Evolutionary conservation across 371 early-diverging fungal genomes (phyloP).

Genomic region (Homolaphlyctis polyrhiza): DNA sequence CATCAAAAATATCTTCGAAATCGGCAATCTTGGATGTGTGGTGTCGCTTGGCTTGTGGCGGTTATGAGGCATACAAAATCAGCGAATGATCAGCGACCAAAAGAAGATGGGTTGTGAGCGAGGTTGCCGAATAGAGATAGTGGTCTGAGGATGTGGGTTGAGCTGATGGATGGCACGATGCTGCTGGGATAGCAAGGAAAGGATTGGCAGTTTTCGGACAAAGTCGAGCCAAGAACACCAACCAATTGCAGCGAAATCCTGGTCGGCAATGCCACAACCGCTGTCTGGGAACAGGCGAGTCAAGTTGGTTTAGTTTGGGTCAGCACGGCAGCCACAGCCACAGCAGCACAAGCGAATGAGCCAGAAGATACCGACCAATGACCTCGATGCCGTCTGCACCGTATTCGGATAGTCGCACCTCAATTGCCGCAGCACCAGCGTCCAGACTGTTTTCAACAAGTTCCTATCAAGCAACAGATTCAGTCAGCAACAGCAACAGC

Average conservation of each 20-base stretch:
- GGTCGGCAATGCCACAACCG: constrained; percentile 70
- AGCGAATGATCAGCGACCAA: neutral
- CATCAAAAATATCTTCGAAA: constrained; percentile 52
- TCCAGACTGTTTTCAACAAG: constrained; percentile 97
- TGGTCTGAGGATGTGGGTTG: neutral
- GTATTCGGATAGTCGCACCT: constrained; percentile 74
- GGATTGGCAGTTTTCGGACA: too few species aligned
- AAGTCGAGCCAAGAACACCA: neutral
- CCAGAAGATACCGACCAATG: constrained; percentile 20
- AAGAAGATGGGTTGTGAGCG: neutral
- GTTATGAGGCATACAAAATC: too few species aligned
- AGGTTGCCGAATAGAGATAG: neutral
- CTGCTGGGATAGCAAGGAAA: too few species aligned
- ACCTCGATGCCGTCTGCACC: constrained; percentile 75
- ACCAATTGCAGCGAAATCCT: constrained; percentile 30
- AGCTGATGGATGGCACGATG: neutral
- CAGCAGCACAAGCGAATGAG: neutral
- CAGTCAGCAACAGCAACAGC: neutral
- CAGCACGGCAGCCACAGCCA: neutral
- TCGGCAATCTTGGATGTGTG: constrained; percentile 66
- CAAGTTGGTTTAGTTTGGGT: neutral
- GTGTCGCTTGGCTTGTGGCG: constrained; percentile 30
- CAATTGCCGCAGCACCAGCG: constrained; percentile 80
- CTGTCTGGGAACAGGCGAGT: too few species aligned
- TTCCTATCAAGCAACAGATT: too few species aligned